Evolutionary conservation across 805 yeast species (phyloP).

Genomic region (Helenozyma baotianmanensis): DNA sequence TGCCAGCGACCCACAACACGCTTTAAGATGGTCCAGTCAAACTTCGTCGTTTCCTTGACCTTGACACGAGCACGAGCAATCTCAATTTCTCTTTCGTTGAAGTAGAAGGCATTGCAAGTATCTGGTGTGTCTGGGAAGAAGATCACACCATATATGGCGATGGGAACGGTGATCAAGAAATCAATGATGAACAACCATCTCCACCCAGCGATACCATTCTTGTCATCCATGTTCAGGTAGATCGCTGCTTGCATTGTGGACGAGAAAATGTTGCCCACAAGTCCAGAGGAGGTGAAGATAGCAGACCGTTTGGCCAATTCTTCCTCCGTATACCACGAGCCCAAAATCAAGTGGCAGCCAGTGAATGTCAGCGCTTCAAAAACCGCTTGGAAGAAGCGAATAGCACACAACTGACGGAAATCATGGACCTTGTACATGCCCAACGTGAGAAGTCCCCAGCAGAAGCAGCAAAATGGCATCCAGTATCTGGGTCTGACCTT

Average conservation of each 20-base stretch:
- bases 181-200: slow-evolving; percentile 66
- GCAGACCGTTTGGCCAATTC: slow-evolving; percentile 51
- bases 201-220: slow-evolving; percentile 55
- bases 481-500: slow-evolving; percentile 54
- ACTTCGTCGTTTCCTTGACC: slow-evolving; percentile 6
- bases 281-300: slow-evolving; percentile 50
- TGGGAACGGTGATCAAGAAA: slow-evolving; percentile 53
- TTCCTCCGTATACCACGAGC: slow-evolving; percentile 47
- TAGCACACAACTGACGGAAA: slow-evolving; percentile 48
- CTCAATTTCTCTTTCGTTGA: slow-evolving; percentile 24
- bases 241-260: slow-evolving; percentile 56
- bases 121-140: slow-evolving; percentile 58
- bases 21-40: slow-evolving; percentile 29
- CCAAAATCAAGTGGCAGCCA: slow-evolving; percentile 52
- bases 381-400: slow-evolving; percentile 57
- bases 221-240: slow-evolving; percentile 41
- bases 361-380: slow-evolving; percentile 56
- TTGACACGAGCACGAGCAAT: slow-evolving; percentile 8
- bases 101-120: slow-evolving; percentile 29
- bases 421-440: slow-evolving; percentile 45
- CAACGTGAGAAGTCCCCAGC: slow-evolving; percentile 55
- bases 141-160: slow-evolving; percentile 51
- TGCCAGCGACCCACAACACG: slow-evolving; percentile 48
- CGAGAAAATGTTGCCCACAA: slow-evolving; percentile 51
- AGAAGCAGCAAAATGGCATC: slow-evolving; percentile 48